Conservation (phyloP, 1,284 basidiomycete species). For the Ceratobasidium sp. region DNA sequence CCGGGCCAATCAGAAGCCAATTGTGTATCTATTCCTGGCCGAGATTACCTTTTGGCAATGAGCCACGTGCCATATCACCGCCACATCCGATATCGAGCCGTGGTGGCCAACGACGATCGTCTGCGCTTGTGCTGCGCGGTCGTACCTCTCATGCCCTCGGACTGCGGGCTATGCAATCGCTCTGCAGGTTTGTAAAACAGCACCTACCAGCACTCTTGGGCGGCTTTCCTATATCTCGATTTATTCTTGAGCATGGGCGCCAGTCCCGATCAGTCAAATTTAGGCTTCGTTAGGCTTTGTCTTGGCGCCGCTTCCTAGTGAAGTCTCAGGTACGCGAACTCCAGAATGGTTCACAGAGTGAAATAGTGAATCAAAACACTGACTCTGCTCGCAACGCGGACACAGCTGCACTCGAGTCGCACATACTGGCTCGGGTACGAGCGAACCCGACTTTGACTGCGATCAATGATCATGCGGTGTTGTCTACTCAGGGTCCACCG, state of each 20-base stretch:
- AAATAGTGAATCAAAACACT: no score
- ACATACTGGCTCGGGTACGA: not conserved
- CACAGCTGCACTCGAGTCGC: no score
- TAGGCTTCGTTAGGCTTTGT: slow-evolving; percentile 2
- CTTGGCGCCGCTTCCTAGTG: not conserved
- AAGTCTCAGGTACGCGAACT: no score
- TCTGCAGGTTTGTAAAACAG: no score
- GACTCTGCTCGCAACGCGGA: not conserved
- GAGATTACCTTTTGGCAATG: not conserved
- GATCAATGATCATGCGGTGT: slow-evolving; percentile 16
- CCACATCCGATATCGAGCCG: no score
- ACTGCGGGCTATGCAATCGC: no score
- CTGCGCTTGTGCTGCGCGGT: no score
- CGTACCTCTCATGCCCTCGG: no score
- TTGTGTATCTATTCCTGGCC: not conserved
- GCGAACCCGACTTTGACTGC: slow-evolving; percentile 9
- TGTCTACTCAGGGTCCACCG: not conserved
- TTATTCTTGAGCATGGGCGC: no score
- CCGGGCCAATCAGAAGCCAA: not conserved
- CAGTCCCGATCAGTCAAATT: no score
- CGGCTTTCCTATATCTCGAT: not conserved
- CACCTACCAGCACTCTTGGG: not conserved
- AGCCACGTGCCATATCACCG: not conserved
- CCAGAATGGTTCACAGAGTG: no score
- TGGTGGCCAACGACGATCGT: no score